Conservation (phyloP, 768 basidiomycete genomes). For the Mycena olivaceomarginata region DNA sequence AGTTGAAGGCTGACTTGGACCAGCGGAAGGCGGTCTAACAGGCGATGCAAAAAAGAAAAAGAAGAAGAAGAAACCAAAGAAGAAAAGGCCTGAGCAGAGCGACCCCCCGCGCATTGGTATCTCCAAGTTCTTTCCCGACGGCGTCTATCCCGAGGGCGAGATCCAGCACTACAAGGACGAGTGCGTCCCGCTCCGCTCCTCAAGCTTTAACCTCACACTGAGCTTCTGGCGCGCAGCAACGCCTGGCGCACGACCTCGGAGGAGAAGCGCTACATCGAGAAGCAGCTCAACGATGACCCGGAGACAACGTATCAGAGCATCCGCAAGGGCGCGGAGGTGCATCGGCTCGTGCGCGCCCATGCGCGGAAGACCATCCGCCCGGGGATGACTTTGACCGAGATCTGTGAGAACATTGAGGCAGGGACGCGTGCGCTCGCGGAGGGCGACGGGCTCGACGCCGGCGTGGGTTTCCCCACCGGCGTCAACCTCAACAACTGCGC, state of each 20-base stretch:
- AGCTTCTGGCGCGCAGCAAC: conserved; percentile 71
- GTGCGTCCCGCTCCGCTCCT: conserved; percentile 68
- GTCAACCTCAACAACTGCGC: conserved; percentile 96
- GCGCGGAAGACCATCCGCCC: conserved; percentile 91
- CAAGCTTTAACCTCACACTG: conserved; percentile 8
- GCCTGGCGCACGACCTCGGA: conserved; percentile 92
- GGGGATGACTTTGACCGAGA: conserved; percentile 96
- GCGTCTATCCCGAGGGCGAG: conserved; percentile 93
- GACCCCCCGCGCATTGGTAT: conserved; percentile 94
- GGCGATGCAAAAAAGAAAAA: conserved; percentile 88
- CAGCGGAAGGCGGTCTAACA: conserved; percentile 44
- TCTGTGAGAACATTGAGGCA: conserved; percentile 95
- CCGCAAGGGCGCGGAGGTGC: conserved; percentile 95
- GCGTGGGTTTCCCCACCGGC: conserved; percentile 98
- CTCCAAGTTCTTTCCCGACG: conserved; percentile 90
- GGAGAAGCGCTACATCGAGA: conserved; percentile 92
- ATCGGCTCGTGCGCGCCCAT: conserved; percentile 91
- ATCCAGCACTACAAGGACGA: conserved; percentile 94
- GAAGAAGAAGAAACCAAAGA: conserved; percentile 95
- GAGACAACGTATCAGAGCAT: conserved; percentile 92
- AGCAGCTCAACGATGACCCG: conserved; percentile 85
- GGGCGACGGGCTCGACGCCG: conserved; percentile 89
- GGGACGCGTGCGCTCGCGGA: conserved; percentile 94
- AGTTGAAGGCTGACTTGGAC: neutral
- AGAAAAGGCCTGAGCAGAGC: conserved; percentile 87